Evolutionary conservation across 306 rosid species (phyloP), one percentile per base, ranked within the genome.

Genomic region (Vigna unguiculata): DNA sequence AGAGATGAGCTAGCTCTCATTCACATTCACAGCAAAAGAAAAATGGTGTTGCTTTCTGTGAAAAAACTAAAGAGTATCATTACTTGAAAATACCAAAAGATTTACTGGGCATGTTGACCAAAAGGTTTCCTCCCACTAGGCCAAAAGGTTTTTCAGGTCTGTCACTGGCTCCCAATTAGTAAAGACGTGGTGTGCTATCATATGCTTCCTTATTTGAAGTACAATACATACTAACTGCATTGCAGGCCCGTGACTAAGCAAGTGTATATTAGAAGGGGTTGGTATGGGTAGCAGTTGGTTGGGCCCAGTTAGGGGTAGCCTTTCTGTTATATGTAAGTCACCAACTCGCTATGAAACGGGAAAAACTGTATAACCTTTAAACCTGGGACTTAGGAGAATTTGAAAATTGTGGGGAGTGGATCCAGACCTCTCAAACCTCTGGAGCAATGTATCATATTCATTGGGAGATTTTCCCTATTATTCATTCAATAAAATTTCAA

Each of bases 1-100:
- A 47, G 38, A 58, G 76, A 58, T 74, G 76, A 67, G 58, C 72
- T 67, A 67, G 64, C 71, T 74, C 28, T 47, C 10, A 19, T 57
- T 13, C 71, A 66, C 10, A 19, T 57, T 13, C 71, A 66, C 71
- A 67, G 40, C 48, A n/a, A 59, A 57, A 28, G 41, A 62, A 20
- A 30, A 65, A 80, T 8, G 59, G 45, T 72, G 46, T 36, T 74
- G 47, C 22, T 70, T 67, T 30, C 66, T 10, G 19, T 75, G 58
- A 51, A 47, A 74, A 63, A 57, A 21, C 52, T 46, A 20, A n/a
- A 54, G 22, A 43, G 71, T 40, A 54, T 43, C 32, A 43, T 13
- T 40, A 59, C 30, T 58, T 43, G 32, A 59, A 45, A 72, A 40
- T 9, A 9, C 53, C 7, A 4, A 51, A 49, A 68, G n/a, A 54